phyloP scores from a whole-genome alignment of 2,329 filamentous ascomycete species.

The Ophiosphaerella narmari region DNA sequence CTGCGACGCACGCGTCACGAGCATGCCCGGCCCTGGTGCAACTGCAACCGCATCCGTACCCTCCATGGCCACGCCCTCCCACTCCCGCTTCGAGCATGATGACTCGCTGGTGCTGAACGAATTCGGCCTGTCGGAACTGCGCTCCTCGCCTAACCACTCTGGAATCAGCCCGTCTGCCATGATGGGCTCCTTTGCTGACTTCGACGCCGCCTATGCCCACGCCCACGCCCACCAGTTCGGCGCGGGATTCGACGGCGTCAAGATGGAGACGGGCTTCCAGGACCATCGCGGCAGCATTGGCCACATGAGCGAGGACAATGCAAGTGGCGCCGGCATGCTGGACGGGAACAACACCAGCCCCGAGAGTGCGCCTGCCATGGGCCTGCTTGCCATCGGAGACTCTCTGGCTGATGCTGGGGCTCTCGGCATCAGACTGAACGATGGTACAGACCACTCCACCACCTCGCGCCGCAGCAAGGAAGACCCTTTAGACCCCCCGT shows the following conservation, averaged over 20 bases:
- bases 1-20: constrained; percentile 26
- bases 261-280: constrained; percentile 29
- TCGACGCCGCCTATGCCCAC: constrained; percentile 36
- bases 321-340: constrained; percentile 31
- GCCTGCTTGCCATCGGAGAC: constrained; percentile 38
- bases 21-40: constrained; percentile 36
- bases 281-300: constrained; percentile 38
- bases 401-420: constrained; percentile 29
- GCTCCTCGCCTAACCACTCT: constrained; percentile 27
- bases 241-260: constrained; percentile 23
- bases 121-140: constrained; percentile 40
- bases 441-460: constrained; percentile 28
- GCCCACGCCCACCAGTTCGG: constrained; percentile 20
- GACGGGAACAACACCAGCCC: constrained; percentile 44
- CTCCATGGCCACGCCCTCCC: constrained; percentile 35
- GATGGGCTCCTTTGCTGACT: constrained; percentile 40
- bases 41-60: constrained; percentile 14
- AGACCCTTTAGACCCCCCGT: constrained; percentile 42
- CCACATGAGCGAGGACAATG: constrained; percentile 39
- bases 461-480: constrained; percentile 36
- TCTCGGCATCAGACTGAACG: constrained; percentile 31
- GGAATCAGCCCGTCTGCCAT: constrained; percentile 31
- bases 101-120: constrained; percentile 42
- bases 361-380: constrained; percentile 39
- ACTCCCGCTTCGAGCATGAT: constrained; percentile 37